phyloP scores from a whole-genome alignment of 2,329 filamentous ascomycete species.

The Verticillium alfalfae region DNA sequence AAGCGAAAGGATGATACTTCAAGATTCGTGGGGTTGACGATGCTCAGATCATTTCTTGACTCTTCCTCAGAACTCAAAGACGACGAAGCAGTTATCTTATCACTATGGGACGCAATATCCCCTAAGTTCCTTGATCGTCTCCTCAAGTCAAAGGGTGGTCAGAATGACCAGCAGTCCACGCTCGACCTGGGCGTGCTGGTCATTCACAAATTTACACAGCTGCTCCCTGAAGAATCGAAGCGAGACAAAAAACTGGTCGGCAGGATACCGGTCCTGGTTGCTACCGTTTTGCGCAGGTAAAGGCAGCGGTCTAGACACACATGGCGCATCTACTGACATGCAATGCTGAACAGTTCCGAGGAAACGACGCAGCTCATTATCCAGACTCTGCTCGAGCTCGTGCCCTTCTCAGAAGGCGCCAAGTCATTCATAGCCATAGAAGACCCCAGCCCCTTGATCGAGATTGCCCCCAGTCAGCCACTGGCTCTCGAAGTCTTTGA shows the following conservation, averaged over 20 bases:
- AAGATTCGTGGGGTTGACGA: slow-evolving; percentile 61
- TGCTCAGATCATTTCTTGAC: slow-evolving; percentile 62
- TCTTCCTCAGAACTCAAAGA: slow-evolving; percentile 46
- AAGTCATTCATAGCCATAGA: slow-evolving; percentile 38
- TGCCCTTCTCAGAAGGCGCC: slow-evolving; percentile 46
- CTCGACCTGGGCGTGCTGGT: slow-evolving; percentile 58
- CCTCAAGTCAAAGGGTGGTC: slow-evolving; percentile 40
- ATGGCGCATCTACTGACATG: not conserved
- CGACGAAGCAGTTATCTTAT: slow-evolving; percentile 37
- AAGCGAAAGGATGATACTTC: slow-evolving; percentile 60
- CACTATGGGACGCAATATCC: slow-evolving; percentile 55
- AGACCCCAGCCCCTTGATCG: slow-evolving; percentile 49
- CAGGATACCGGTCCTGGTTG: slow-evolving; percentile 48
- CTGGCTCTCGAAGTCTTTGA: slow-evolving; percentile 50
- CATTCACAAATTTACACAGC: slow-evolving; percentile 53
- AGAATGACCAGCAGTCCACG: slow-evolving; percentile 51
- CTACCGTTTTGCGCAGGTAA: slow-evolving; percentile 49
- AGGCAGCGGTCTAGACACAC: slow-evolving; percentile 4
- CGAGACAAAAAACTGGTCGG: slow-evolving; percentile 41
- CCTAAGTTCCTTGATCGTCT: slow-evolving; percentile 60
- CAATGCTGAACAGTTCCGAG: slow-evolving; percentile 31
- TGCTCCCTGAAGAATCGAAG: slow-evolving; percentile 45
- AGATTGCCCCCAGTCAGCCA: slow-evolving; percentile 49
- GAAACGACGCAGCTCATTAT: slow-evolving; percentile 49
- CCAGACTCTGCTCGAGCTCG: slow-evolving; percentile 51